Conservation (phyloP, 768 basidiomycete genomes). For the Suillus luteus region DNA sequence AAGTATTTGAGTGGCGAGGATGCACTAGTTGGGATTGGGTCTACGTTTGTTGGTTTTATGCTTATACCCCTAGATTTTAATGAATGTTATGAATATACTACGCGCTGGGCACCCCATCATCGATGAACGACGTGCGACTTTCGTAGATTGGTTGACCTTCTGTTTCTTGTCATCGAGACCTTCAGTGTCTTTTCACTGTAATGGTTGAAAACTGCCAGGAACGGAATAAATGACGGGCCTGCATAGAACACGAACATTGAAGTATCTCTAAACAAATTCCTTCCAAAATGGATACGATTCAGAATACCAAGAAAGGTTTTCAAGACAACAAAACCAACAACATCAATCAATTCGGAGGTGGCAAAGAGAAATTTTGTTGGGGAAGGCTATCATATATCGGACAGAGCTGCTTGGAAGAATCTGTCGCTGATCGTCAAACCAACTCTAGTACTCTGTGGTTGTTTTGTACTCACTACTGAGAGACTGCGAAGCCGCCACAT, state of each 20-base stretch:
- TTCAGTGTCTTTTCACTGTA: neutral
- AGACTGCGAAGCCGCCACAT: neutral
- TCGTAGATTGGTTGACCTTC: neutral
- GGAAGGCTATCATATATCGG: conserved; percentile 3
- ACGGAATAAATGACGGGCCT: conserved; percentile 13
- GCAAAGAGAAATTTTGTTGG: conserved; percentile 1
- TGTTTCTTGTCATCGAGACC: neutral
- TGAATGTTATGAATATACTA: neutral
- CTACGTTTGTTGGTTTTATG: neutral
- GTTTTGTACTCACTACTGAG: neutral
- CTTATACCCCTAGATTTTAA: conserved; percentile 1
- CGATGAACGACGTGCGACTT: neutral
- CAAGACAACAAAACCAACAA: neutral
- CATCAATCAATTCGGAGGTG: neutral
- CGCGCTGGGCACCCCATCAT: neutral
- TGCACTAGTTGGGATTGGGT: neutral
- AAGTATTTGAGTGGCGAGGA: conserved; percentile 31
- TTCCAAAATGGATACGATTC: neutral
- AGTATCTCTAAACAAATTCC: neutral
- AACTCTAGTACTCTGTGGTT: neutral
- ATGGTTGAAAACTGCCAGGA: neutral
- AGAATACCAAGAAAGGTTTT: neutral
- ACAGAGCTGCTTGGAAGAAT: conserved; percentile 4
- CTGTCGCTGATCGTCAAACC: neutral
- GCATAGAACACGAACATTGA: neutral